Conservation (phyloP, 345 rosid species). For the Eucalyptus curtisii region DNA sequence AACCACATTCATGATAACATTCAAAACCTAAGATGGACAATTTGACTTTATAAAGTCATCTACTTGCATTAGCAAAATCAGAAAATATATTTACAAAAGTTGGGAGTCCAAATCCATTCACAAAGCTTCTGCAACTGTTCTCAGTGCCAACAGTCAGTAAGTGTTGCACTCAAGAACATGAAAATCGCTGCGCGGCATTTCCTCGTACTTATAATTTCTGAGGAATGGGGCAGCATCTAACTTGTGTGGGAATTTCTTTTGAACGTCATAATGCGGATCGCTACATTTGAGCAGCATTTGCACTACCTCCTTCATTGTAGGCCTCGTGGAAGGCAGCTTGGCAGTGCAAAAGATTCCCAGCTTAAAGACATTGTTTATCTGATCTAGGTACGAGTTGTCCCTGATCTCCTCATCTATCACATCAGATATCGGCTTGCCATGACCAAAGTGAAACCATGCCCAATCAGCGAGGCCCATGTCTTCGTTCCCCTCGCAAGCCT, state of each 20-base stretch:
- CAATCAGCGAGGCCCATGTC: conserved; percentile 39
- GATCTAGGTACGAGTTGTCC: conserved; percentile 8
- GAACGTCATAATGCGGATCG: not conserved
- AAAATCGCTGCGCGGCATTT: rapidly evolving
- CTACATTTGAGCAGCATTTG: not conserved
- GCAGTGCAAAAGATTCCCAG: conserved; percentile 45
- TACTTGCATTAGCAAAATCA: too few relatives aligned
- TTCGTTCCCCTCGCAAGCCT: not conserved
- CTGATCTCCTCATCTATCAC: conserved; percentile 25
- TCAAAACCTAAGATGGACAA: too few relatives aligned
- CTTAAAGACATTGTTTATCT: conserved; percentile 34
- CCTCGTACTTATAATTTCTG: rapidly evolving
- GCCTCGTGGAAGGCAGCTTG: rapidly evolving
- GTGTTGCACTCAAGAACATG: too few relatives aligned
- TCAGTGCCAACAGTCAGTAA: not conserved
- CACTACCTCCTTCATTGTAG: not conserved
- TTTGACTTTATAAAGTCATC: too few relatives aligned
- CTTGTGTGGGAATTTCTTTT: not conserved
- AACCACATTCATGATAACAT: too few relatives aligned
- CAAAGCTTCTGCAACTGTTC: not conserved
- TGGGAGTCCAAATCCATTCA: not conserved
- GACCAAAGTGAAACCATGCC: conserved; percentile 18
- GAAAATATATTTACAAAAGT: not conserved
- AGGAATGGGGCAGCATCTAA: not conserved
- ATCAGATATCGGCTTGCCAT: conserved; percentile 6